Evolutionary conservation across 768 basidiomycete species (phyloP).

Genomic region (Suillus paluster): DNA sequence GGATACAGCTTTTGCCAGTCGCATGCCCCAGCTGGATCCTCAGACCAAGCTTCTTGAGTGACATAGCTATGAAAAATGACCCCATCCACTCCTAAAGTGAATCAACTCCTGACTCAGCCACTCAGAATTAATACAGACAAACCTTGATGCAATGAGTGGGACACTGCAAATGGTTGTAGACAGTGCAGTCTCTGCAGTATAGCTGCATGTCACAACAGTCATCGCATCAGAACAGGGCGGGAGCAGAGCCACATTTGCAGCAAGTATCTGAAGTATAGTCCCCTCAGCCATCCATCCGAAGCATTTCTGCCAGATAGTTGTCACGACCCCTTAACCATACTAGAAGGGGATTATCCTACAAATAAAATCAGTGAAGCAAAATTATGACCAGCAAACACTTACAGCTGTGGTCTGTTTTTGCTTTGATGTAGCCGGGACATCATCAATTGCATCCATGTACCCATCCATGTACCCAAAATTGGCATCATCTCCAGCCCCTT

Average conservation of each 20-base stretch:
- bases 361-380: no score
- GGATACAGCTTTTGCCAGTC: constrained; percentile 15
- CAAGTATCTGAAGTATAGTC: background rate
- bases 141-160: constrained; percentile 14
- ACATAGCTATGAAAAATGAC: constrained; percentile 15
- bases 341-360: background rate
- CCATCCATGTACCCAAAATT: background rate
- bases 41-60: constrained; percentile 24
- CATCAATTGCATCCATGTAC: no score
- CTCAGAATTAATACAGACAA: background rate
- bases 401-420: no score
- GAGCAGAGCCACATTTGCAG: background rate
- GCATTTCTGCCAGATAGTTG: constrained; percentile 9
- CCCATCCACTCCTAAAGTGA: constrained; percentile 24
- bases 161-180: background rate
- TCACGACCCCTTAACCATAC: constrained; percentile 6
- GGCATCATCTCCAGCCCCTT: background rate
- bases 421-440: no score
- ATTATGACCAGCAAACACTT: no score
- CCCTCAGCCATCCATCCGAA: constrained; percentile 10
- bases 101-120: background rate
- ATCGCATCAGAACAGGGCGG: background rate
- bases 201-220: constrained; percentile 6
- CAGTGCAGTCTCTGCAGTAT: background rate
- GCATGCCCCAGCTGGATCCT: constrained; percentile 28